Evolutionary conservation across 2,329 filamentous ascomycete genomes (phyloP), one percentile per base, ranked within the genome.

Genomic region (Didymella exigua): DNA sequence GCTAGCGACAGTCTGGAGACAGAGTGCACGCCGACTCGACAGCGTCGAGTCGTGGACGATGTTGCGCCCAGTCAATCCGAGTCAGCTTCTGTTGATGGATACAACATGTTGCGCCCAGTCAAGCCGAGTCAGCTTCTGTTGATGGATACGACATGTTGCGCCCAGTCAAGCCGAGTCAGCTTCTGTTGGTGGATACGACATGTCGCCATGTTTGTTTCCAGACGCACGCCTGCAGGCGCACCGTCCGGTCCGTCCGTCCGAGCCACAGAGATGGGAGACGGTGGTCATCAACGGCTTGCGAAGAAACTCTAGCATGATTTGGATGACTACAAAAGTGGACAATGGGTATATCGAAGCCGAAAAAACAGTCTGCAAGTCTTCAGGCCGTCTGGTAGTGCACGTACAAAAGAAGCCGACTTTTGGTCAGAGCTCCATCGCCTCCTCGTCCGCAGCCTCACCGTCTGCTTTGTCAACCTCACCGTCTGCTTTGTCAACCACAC

Each of bases 311-410:
- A n/a, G n/a, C n/a, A n/a, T 33, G n/a, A 33, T 33, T 13, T 33
- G 2, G 18, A 10, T 11, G 10, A 36, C 33, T 36, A 36, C 18
- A 36, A 18, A 42, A 42, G 14, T 27, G 13, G 19, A 19, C n/a
- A 27, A 16, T 26, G 48, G 48, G 48, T 51, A 51, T 51, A 51
- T 14, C 40, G 48, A 38, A 44, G 38, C 41, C 31, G 13, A 38
- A 41, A 49, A n/a, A n/a, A n/a, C n/a, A n/a, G n/a, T n/a, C n/a
- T n/a, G n/a, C n/a, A n/a, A n/a, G n/a, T n/a, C n/a, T n/a, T n/a
- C n/a, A n/a, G n/a, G 16, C 30, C 3, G 4, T 36, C 33, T 21
- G 18, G 7, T 44, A 10, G 4, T 51, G 21, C 47, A 42, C 26
- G 4, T 51, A 27, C 47, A 42, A 33, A 29, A 34, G 16, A 6